Base-by-base conservation (phyloP, 208 protist species). In the Leishmania gerbilli region DNA sequence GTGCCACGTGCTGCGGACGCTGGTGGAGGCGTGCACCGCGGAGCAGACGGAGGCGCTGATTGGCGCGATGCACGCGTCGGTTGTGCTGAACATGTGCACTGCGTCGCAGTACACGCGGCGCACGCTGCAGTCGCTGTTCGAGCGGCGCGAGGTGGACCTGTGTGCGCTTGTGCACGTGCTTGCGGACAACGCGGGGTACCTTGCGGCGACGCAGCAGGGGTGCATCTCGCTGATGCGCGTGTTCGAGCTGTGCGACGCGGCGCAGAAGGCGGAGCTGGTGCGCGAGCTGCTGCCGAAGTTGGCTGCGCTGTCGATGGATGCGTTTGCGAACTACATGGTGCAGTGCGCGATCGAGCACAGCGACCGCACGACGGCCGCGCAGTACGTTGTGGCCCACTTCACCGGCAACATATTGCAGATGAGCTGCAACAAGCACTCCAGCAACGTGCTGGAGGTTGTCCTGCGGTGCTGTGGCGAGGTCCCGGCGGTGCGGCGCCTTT, bases 291-390 rank as follows among this genome's bases (percentile, higher is more conserved):
- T 96, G 67, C 93, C 92, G 3, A 83, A 87, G 83, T 87, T 98
- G 71, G 76, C 89, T 3, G 82, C 91, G 67, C 83, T 98, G 31
- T 91, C 92, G 51, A 80, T 94, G 51, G 93, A 97, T 75, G 90
- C 91, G 0, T 97, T 92, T 76, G 95, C 93, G 40, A 98, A 98
- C 87, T 98, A 97, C 84, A 92, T 97, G 60, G 93, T 96, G 84
- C 95, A 98, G 90, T 95, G 93, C 84, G 88, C 88, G 21, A 86
- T 98, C 47, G 88, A 96, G 87, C 86, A 95, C 86, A 93, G 88
- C 87, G 87, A 83, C 40, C 83, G 82, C 69, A 85, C 84, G 42
- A 81, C 87, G 31, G 92, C 93, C 0, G 89, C 91, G 65, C 81
- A 93, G 79, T 94, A 95, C 88, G 84, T 87, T 4, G 76, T 93